These are phyloP conservation scores for Collybiopsis confluens DNA, from an alignment of 768 basidiomycete genomes.

Conservation along the genomic window DNA sequence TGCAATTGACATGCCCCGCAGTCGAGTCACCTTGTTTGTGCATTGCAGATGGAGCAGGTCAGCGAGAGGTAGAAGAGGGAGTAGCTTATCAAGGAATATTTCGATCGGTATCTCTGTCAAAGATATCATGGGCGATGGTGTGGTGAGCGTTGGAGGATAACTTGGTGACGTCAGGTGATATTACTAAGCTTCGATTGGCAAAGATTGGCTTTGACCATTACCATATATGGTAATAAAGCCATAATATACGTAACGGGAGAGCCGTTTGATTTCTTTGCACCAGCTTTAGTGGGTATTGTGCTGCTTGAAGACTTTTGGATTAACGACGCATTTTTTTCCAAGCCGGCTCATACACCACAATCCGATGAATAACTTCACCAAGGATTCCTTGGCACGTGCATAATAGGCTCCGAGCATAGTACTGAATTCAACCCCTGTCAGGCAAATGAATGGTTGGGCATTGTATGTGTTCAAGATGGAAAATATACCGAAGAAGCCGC, in stretches of 20 bases:
- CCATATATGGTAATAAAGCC: background rate
- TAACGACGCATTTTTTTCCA: too few species aligned
- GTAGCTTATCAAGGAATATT: constrained; percentile 69
- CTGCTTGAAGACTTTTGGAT: too few species aligned
- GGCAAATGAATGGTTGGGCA: too few species aligned
- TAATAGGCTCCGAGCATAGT: too few species aligned
- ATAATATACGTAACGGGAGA: too few species aligned
- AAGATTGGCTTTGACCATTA: background rate
- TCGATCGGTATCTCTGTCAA: constrained; percentile 66
- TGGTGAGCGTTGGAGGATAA: background rate
- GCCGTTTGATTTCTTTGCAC: too few species aligned
- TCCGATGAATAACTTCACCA: too few species aligned
- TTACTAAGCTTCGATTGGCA: background rate
- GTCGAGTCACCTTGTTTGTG: constrained; percentile 49
- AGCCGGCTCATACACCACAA: too few species aligned
- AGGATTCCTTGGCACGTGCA: too few species aligned
- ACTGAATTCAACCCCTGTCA: too few species aligned
- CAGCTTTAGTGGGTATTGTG: too few species aligned
- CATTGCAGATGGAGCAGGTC: constrained; percentile 56
- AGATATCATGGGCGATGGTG: constrained; percentile 27
- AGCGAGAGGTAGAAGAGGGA: constrained; percentile 48
- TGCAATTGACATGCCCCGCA: background rate
- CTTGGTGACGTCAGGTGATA: background rate
- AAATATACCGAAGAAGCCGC: constrained; percentile 6
- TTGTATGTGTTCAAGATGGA: too few species aligned